phyloP scores from a whole-genome alignment of 176 grass and related monocot species.

The Carex kokanica region DNA sequence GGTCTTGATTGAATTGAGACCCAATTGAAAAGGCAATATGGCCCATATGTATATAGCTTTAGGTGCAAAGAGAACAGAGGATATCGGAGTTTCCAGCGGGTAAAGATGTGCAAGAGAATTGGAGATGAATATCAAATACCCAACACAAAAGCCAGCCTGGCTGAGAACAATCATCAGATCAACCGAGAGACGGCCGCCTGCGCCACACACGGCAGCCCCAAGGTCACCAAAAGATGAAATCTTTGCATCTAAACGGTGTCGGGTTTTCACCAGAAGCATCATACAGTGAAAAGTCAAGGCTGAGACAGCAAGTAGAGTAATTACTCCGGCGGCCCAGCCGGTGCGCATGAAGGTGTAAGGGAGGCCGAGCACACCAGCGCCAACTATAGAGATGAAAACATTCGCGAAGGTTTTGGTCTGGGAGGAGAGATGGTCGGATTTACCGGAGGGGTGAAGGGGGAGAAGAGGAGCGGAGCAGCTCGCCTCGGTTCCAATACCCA shows the following conservation, averaged over 20 bases:
- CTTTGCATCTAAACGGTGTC: constrained; percentile 58
- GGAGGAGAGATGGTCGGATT: constrained; percentile 48
- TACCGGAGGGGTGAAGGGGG: constrained; percentile 29
- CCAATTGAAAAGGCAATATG: constrained; percentile 89
- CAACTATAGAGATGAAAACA: constrained; percentile 92
- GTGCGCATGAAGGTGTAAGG: constrained; percentile 98
- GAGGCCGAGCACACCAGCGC: constrained; percentile 81
- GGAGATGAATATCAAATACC: constrained; percentile 93
- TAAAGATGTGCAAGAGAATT: constrained; percentile 67
- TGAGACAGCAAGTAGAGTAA: constrained; percentile 60
- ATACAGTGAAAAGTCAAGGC: constrained; percentile 90
- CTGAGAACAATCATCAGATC: constrained; percentile 96
- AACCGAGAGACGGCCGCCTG: constrained; percentile 50
- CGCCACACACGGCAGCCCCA: constrained; percentile 55
- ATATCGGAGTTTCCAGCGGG: constrained; percentile 22
- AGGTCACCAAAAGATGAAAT: constrained; percentile 85
- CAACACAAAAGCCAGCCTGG: constrained; percentile 84
- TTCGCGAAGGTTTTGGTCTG: constrained; percentile 96
- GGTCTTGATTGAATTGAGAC: constrained; percentile 89
- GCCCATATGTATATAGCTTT: constrained; percentile 69
- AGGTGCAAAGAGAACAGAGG: constrained; percentile 46
- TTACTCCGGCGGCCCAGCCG: constrained; percentile 64
- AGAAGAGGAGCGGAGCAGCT: constrained; percentile 63
- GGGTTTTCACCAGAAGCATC: constrained; percentile 78
- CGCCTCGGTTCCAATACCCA: constrained; percentile 61